Conservation (phyloP, 1,139 yeast species). For the Geotrichum siamense region DNA sequence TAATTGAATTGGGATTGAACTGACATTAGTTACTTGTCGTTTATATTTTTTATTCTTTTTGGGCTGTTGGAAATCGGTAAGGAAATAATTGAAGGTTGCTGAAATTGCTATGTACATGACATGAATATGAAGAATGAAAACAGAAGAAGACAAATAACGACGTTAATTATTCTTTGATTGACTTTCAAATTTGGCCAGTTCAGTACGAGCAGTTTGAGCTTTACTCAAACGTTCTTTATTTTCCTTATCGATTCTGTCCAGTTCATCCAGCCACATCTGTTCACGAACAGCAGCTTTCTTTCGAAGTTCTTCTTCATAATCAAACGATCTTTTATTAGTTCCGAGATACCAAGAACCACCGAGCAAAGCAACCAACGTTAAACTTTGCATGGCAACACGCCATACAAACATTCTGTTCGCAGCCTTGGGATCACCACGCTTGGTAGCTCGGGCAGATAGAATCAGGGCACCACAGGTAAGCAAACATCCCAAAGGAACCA, state of each 20-base stretch:
- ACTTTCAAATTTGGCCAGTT: constrained; percentile 12
- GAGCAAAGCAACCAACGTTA: constrained; percentile 73
- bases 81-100: neutral
- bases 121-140: too few species aligned
- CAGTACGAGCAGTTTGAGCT: constrained; percentile 20
- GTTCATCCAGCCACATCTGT: constrained; percentile 80
- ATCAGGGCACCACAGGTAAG: constrained; percentile 76
- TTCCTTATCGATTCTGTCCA: constrained; percentile 74
- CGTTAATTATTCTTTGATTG: neutral
- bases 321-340: constrained; percentile 46
- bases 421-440: constrained; percentile 60
- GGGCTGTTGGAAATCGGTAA: too few species aligned
- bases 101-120: neutral
- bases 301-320: constrained; percentile 52
- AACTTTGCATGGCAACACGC: constrained; percentile 81
- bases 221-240: constrained; percentile 43
- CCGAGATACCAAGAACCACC: constrained; percentile 63
- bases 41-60: too few species aligned
- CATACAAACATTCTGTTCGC: constrained; percentile 86
- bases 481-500: constrained; percentile 67
- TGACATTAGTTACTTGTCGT: too few species aligned
- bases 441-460: constrained; percentile 69
- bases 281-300: constrained; percentile 84
- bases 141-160: too few species aligned
- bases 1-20: too few species aligned